Evolutionary conservation across 768 basidiomycete species (phyloP).

Genomic region (Chalciporus chontae): DNA sequence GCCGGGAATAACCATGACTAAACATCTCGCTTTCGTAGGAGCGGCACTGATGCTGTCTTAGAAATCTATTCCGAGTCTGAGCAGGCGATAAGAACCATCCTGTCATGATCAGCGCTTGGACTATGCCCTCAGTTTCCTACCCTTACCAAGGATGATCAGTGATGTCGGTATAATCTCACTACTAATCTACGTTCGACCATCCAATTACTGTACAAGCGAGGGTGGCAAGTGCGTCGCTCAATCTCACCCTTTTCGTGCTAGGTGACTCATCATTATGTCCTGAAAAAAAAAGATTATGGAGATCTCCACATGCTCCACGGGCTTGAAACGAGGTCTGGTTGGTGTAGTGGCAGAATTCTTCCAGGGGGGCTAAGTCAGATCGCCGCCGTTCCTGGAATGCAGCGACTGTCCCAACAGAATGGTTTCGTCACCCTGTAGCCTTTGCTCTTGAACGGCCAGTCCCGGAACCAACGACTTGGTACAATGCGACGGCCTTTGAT

Average conservation of each 20-base stretch:
- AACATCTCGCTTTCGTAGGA: neutral
- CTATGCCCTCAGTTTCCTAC: slow-evolving; percentile 10
- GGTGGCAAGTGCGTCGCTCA: slow-evolving; percentile 5
- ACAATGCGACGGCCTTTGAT: neutral
- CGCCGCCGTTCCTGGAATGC: slow-evolving; percentile 6
- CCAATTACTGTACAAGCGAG: slow-evolving; percentile 5
- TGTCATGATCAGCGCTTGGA: slow-evolving; percentile 26
- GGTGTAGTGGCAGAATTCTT: neutral
- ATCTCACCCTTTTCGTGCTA: slow-evolving; percentile 9
- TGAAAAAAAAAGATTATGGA: neutral
- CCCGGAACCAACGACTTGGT: neutral
- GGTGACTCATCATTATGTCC: slow-evolving; percentile 16
- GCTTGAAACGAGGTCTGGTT: neutral
- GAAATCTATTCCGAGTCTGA: no score
- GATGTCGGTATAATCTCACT: slow-evolving; percentile 8
- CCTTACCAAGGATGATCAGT: neutral
- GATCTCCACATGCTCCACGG: slow-evolving; percentile 3
- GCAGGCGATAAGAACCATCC: neutral
- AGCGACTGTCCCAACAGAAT: neutral
- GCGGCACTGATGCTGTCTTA: no score
- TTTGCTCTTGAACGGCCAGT: neutral
- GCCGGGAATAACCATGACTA: neutral
- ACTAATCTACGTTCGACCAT: neutral
- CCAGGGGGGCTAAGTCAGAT: neutral
- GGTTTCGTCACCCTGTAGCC: slow-evolving; percentile 1